Conservation (phyloP, 2,329 filamentous ascomycete genomes). For the Neospermospora avenae region DNA sequence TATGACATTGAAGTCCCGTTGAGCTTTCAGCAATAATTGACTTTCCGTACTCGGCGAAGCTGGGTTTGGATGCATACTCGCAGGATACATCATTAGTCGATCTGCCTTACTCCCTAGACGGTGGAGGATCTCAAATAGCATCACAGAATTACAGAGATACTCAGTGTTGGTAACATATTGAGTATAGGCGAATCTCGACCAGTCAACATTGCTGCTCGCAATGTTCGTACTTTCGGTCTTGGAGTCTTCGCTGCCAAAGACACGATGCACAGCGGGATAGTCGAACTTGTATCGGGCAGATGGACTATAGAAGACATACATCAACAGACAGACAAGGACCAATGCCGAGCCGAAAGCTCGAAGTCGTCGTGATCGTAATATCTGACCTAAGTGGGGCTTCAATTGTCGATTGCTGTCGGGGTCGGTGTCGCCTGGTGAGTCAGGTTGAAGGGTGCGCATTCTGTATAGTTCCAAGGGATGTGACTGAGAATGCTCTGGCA, state of each 20-base stretch:
- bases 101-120: conserved; percentile 43
- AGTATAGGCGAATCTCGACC: conserved; percentile 46
- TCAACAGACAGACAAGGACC: not conserved
- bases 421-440: not conserved
- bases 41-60: conserved; percentile 35
- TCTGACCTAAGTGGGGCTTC: not conserved
- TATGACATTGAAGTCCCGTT: conserved; percentile 44
- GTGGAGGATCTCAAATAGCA: conserved; percentile 46
- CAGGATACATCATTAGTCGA: conserved; percentile 46
- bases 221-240: too few relatives aligned
- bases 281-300: not conserved
- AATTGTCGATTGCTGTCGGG: not conserved
- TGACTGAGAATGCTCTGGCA: not conserved
- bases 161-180: conserved; percentile 48
- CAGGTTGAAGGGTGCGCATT: not conserved
- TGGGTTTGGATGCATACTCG: conserved; percentile 29
- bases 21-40: conserved; percentile 41
- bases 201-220: too few relatives aligned
- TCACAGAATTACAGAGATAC: conserved; percentile 49
- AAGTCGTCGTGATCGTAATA: not conserved
- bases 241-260: too few relatives aligned
- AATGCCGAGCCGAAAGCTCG: not conserved
- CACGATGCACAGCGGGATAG: too few relatives aligned
- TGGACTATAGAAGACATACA: not conserved
- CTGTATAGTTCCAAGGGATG: not conserved